Evolutionary conservation across 139 green algal genomes (phyloP), one percentile per base, ranked within the genome.

Genomic region (Edaphochlamys debaryana): DNA sequence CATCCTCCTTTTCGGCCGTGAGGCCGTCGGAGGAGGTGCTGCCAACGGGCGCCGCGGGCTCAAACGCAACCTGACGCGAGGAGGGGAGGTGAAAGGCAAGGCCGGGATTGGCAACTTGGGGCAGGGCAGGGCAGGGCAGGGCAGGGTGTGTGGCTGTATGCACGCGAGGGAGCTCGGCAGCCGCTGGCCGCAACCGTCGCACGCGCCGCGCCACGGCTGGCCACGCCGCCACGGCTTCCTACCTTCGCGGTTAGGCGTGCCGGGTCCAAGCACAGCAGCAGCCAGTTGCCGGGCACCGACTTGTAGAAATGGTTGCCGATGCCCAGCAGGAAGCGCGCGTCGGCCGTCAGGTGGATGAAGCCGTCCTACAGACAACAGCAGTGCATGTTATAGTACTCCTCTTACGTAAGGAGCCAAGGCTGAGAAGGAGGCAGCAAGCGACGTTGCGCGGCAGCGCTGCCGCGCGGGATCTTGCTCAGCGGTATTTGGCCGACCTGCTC

Each of bases 281-380:
- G 25, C 13, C 25, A 62, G 15, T 20, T 13, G 45, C 45, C 45
- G 45, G 45, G 11, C 45, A 54, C 45, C 11, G 45, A 54, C 9
- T 13, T 9, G 19, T 30, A 63, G 19, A 63, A 67, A 4, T 67
- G 58, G 29, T 67, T 67, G 7, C 58, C 93, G 1, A 96, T 89
- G 0, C 71, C 72, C 37, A 96, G 86, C 45, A 95, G 85, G 45
- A 94, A 85, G 1, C 25, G 2, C 0, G 92, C 80, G 40, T 95
- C 92, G 34, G 89, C 83, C 6, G 93, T 95, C 0, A 95, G 69
- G 76, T 96, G 93, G n/a, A 90, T 96, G 86, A 95, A 96, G 11
- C 93, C 93, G 60, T 95, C 92, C 79, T 90, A 69, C 23, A n/a
- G 62, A 38, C 54, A 8, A 20, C 9, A 27, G 11, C 36, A 56